Conservation (phyloP, 1,284 basidiomycete species). For the Schizopora paradoxa region DNA sequence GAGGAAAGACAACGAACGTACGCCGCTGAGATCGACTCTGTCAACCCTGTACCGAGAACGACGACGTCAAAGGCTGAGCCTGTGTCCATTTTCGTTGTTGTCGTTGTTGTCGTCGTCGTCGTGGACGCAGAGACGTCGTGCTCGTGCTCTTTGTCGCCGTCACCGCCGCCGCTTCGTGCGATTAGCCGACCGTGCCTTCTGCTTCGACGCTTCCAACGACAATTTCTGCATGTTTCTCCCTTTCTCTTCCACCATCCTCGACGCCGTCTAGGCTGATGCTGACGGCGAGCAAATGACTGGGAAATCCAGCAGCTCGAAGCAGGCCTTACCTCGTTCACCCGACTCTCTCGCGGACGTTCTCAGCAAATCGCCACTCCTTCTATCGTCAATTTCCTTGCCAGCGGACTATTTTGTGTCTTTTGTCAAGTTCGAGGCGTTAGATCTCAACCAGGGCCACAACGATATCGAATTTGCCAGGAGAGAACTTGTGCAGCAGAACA, state of each 20-base stretch:
- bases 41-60: slow-evolving; percentile 82
- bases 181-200: no score
- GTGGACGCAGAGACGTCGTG: not conserved
- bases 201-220: no score
- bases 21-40: slow-evolving; percentile 87
- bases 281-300: no score
- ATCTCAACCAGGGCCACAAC: slow-evolving; percentile 27
- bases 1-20: slow-evolving; percentile 38
- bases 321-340: slow-evolving; percentile 10
- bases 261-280: no score
- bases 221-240: no score
- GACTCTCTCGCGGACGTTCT: no score
- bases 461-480: slow-evolving; percentile 56
- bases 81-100: slow-evolving; percentile 24
- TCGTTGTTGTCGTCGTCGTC: not conserved
- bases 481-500: slow-evolving; percentile 37
- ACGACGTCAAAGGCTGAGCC: slow-evolving; percentile 82
- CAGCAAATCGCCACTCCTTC: slow-evolving; percentile 12
- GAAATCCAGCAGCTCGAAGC: no score
- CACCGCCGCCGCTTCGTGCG: no score
- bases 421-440: slow-evolving; percentile 37
- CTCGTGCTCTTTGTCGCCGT: no score
- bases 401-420: slow-evolving; percentile 37
- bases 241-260: no score
- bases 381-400: slow-evolving; percentile 15